Evolutionary conservation across 768 basidiomycete species (phyloP), one percentile per base, ranked within the genome.

Genomic region (Amanita exitialis): DNA sequence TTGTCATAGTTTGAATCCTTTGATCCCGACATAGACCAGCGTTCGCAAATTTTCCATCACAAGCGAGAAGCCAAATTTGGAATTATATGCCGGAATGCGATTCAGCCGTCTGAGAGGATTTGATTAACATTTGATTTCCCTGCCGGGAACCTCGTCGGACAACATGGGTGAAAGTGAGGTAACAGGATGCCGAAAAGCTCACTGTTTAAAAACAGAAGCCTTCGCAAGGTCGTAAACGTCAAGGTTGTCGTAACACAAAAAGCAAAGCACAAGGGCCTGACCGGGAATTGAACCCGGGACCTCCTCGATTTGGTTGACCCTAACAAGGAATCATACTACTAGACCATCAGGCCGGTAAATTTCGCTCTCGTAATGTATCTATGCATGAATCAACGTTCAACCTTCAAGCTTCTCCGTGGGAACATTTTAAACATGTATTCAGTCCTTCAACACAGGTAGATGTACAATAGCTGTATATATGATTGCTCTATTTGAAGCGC

Each of bases 251-350:
- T 35, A 27, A 43, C 10, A 6, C 4, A 20, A 23, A 32, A 21
- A n/a, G 32, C 20, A 44, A 44, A 44, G 44, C 8, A 44, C 42
- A 23, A 34, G 75, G 81, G 80, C 82, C 80, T 82, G 74, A 76
- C 81, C 77, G 82, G 82, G 83, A 83, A 83, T 85, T 83, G 83
- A 86, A 85, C 83, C 82, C 82, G 77, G 82, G 81, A 84, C 84
- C 83, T 85, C 82, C 82, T 83, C 81, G 77, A 82, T 53, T 61
- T 57, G 41, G 53, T 37, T 48, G 23, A 52, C 74, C 74, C 75
- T 76, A 76, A 76, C 74, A 77, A 77, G 74, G 75, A 76, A 75
- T 77, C 74, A 76, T 74, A 75, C 74, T 74, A 75, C 72, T 75
- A 75, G 72, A 72, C 68, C 70, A 74, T 72, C 71, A 74, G 72